Evolutionary conservation across 1,139 yeast genomes (phyloP).

Genomic region (Zygosaccharomyces sapae): DNA sequence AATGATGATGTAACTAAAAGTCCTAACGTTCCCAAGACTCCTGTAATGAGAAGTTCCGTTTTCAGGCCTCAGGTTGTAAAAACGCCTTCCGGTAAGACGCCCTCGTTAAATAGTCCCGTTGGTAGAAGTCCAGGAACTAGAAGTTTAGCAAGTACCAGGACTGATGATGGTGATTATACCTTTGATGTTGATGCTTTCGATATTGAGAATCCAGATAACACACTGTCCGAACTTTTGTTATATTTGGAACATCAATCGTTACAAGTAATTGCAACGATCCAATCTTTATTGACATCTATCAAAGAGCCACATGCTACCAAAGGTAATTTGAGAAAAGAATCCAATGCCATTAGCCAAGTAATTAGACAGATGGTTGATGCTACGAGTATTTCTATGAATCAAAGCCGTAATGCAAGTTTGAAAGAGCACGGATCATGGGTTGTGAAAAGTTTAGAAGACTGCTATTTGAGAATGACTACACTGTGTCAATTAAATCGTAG

Average conservation of each 20-base stretch:
- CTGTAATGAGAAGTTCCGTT: neutral
- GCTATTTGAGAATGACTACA: slow-evolving; percentile 71
- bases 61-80: neutral
- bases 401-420: slow-evolving; percentile 70
- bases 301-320: slow-evolving; percentile 73
- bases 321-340: slow-evolving; percentile 67
- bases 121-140: neutral
- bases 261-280: slow-evolving; percentile 86
- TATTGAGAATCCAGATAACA: slow-evolving; percentile 81
- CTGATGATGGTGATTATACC: slow-evolving; percentile 30
- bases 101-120: neutral
- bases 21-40: neutral
- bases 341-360: slow-evolving; percentile 68
- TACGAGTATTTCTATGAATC: slow-evolving; percentile 83
- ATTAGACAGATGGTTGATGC: slow-evolving; percentile 89
- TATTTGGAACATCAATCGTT: slow-evolving; percentile 93
- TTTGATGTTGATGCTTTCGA: slow-evolving; percentile 73
- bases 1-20: neutral
- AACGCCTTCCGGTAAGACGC: neutral
- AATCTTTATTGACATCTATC: slow-evolving; percentile 69
- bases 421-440: slow-evolving; percentile 92
- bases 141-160: neutral
- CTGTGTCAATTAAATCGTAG: slow-evolving; percentile 49
- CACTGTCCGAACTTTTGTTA: slow-evolving; percentile 74
- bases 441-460: slow-evolving; percentile 78